Evolutionary conservation across 2,329 filamentous ascomycete species (phyloP), one percentile per base, ranked within the genome.

Genomic region (Cryphonectria parasitica): DNA sequence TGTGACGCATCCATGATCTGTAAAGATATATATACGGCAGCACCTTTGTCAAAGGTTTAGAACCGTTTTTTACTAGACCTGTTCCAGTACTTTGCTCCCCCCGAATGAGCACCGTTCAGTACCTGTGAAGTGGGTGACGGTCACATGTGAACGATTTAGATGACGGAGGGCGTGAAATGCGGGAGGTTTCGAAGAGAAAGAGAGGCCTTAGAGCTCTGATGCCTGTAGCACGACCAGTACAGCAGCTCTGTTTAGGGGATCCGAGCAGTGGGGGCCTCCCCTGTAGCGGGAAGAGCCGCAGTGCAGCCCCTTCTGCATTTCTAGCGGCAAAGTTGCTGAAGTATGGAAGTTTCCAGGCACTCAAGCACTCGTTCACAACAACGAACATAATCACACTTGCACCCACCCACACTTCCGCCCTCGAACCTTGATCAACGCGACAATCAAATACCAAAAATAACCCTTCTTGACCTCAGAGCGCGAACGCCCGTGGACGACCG

Each of bases 1-100:
- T 61, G 45, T 72, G 71, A 5, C 31, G 43, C 69, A 25, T 73
- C 72, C 70, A 72, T 73, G 7, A 11, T 52, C 15, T 36, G 49
- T 36, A 19, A 19, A 43, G 17, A n/a, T 10, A 7, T 39, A 8
- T 36, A 34, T 36, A 10, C 58, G 34, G 15, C 10, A 15, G 58
- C 6, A 22, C 34, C 34, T 22, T n/a, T 22, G 52, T 17, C 34
- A 39, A 25, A 61, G 17, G 17, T 34, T 3, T 4, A 10, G 31
- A 2, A 19, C 11, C 19, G 8, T 7, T 34, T 34, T 2, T 31
- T 28, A 19, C 15, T 58, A 8, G 15, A 10, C 6, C 54, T 34
- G 15, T 6, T 17, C 54, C 54, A 8, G 15, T 19, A 31, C n/a
- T 49, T n/a, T n/a, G 15, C 25, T 19, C 54, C 28, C 28, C 54